phyloP scores from a whole-genome alignment of 2,329 filamentous ascomycete genomes.

The Fusarium sp. region DNA sequence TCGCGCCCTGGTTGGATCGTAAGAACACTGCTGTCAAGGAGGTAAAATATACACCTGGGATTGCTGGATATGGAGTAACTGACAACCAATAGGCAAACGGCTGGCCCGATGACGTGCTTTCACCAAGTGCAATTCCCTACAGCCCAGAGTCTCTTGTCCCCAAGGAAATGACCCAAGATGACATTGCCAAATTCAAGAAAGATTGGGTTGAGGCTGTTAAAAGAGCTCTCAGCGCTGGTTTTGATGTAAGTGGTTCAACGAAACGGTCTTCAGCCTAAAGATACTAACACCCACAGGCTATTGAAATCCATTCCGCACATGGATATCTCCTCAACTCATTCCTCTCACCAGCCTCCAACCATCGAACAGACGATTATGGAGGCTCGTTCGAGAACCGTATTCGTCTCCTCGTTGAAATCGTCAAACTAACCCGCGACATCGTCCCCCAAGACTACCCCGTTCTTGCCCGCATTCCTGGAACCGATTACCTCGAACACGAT shows the following conservation, averaged over 20 bases:
- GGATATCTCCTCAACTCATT: constrained; percentile 68
- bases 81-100: constrained; percentile 34
- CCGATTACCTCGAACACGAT: constrained; percentile 77
- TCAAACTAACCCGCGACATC: constrained; percentile 47
- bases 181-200: constrained; percentile 44
- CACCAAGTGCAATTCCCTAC: constrained; percentile 41
- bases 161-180: constrained; percentile 42
- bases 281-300: constrained; percentile 8
- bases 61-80: not conserved
- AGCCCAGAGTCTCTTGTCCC: constrained; percentile 40
- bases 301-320: constrained; percentile 59
- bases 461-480: constrained; percentile 75
- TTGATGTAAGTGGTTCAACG: constrained; percentile 30
- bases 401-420: constrained; percentile 61
- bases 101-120: constrained; percentile 47
- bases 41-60: constrained; percentile 8
- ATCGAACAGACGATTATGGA: constrained; percentile 66
- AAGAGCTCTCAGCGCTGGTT: constrained; percentile 39
- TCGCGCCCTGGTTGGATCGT: constrained; percentile 46
- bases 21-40: constrained; percentile 45
- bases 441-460: constrained; percentile 62
- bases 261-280: too few species aligned
- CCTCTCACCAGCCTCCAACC: constrained; percentile 62
- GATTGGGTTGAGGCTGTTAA: constrained; percentile 41
- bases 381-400: constrained; percentile 59